phyloP scores from a whole-genome alignment of 106 monocot species.

The Posidonia australis region DNA sequence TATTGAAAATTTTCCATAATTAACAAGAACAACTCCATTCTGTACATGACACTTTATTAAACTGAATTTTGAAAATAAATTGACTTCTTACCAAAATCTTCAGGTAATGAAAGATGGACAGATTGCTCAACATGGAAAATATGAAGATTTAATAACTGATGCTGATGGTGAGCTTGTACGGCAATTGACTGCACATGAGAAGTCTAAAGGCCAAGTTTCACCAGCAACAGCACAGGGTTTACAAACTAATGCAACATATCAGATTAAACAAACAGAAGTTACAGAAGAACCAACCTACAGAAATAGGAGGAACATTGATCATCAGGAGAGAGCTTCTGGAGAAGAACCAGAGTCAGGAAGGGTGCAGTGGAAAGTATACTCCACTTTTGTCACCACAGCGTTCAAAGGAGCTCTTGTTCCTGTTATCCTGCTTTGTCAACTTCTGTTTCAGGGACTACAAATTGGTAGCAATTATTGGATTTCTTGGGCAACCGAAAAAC shows the following conservation, averaged over 20 bases:
- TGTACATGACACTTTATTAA: too few relatives aligned
- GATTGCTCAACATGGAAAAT: constrained; percentile 69
- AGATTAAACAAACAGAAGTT: constrained; percentile 20
- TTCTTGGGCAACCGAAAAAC: constrained; percentile 60
- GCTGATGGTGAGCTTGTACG: constrained; percentile 44
- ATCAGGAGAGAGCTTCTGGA: constrained; percentile 10
- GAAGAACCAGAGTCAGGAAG: constrained; percentile 66
- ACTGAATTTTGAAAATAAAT: too few relatives aligned
- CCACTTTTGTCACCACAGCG: constrained; percentile 51
- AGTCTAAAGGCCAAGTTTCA: constrained; percentile 42
- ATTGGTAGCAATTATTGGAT: constrained; percentile 92
- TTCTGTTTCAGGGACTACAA: constrained; percentile 68
- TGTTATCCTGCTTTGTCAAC: constrained; percentile 49
- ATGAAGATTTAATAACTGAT: constrained; percentile 49
- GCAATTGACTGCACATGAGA: constrained; percentile 62
- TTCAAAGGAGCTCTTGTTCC: constrained; percentile 67
- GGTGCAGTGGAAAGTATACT: constrained; percentile 67
- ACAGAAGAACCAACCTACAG: constrained; percentile 10
- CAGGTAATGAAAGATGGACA: constrained; percentile 77
- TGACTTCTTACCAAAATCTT: not conserved
- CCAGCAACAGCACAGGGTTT: constrained; percentile 15
- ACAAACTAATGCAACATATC: not conserved
- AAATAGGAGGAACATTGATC: constrained; percentile 9
- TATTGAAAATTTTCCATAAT: too few relatives aligned
- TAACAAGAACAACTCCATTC: too few relatives aligned